Conservation (phyloP, 139 green algal genomes). For the Chlamydomonas applanata region DNA sequence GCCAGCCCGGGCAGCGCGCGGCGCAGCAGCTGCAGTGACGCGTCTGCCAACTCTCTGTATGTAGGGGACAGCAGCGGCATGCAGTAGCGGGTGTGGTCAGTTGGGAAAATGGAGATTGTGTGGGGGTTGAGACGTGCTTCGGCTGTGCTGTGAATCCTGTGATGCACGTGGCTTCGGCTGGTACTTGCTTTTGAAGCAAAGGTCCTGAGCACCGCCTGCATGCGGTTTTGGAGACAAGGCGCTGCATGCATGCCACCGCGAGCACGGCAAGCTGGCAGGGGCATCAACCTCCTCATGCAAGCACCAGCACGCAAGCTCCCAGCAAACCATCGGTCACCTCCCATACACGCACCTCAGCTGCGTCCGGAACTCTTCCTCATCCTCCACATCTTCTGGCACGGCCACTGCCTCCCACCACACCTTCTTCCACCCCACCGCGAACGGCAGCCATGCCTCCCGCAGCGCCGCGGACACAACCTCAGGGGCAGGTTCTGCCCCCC, state of each 20-base stretch:
- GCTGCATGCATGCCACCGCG: background rate
- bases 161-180: too few relatives aligned
- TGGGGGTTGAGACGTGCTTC: background rate
- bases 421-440: conserved; percentile 69
- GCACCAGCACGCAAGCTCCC: too few relatives aligned
- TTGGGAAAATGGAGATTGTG: background rate
- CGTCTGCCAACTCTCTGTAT: conserved; percentile 59
- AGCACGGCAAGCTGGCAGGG: background rate
- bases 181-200: background rate
- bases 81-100: background rate
- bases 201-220: background rate
- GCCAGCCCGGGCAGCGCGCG: conserved; percentile 18
- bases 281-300: too few relatives aligned
- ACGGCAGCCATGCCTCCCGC: conserved; percentile 71
- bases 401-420: conserved; percentile 87
- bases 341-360: conserved; percentile 41
- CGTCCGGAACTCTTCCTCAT: conserved; percentile 42
- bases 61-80: background rate
- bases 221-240: background rate
- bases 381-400: conserved; percentile 62
- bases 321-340: too few relatives aligned
- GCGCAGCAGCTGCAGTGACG: conserved; percentile 76
- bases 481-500: background rate
- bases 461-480: conserved; percentile 33
- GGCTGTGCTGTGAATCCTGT: too few relatives aligned